A percentile compares a stretch with the other conserved stretches of the same genome.
Conservation (phyloP, 208 protist genomes). For the Endotrypanum monterogeii region DNA sequence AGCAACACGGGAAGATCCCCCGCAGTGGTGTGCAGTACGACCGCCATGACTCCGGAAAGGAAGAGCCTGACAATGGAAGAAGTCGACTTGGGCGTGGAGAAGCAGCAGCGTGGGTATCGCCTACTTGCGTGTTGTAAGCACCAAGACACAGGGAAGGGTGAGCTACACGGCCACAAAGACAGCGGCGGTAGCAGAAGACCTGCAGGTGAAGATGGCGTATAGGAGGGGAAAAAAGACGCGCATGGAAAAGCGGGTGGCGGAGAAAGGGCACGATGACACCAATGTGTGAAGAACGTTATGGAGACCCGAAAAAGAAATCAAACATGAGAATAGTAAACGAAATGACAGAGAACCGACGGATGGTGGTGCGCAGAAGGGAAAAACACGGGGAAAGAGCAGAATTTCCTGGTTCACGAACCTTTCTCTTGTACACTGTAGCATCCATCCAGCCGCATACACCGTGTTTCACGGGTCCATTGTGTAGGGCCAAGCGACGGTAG, state of each 20-base stretch:
- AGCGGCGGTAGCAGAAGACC: neutral
- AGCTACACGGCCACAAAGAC: neutral
- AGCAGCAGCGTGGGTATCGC: neutral
- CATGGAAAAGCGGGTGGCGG: too few species aligned
- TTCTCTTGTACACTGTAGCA: neutral
- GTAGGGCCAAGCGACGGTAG: neutral
- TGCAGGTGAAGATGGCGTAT: neutral
- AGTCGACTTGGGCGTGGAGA: neutral
- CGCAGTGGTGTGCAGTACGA: constrained; percentile 69
- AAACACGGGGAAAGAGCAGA: neutral
- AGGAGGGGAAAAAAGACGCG: too few species aligned
- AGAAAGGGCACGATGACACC: too few species aligned
- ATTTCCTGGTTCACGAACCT: neutral
- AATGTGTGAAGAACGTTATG: too few species aligned
- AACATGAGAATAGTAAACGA: too few species aligned
- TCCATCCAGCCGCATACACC: neutral
- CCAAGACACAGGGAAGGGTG: neutral
- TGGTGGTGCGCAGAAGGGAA: too few species aligned
- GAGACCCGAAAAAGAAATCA: too few species aligned
- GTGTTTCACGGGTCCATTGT: neutral
- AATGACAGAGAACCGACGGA: too few species aligned
- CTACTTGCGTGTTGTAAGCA: neutral
- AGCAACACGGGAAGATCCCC: constrained; percentile 78
- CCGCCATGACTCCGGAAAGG: constrained; percentile 43
- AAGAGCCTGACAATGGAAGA: neutral